A percentile compares a stretch with the other conserved stretches of the same genome.
Conservation (phyloP, 495 filamentous ascomycete genomes). For the Aspergillus wentii region DNA sequence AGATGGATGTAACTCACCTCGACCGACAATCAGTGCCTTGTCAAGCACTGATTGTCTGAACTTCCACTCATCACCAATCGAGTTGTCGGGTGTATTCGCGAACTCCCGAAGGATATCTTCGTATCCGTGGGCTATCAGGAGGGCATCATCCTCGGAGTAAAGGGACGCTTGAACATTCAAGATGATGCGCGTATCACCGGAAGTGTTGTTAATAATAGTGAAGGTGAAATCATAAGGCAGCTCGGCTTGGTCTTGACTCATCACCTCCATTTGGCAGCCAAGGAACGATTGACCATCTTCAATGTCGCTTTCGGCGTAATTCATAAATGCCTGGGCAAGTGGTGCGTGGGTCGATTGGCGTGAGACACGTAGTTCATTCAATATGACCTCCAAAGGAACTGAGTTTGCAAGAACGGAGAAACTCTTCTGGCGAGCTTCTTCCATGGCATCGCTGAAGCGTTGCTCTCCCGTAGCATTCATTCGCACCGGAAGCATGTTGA, state of each 20-base stretch:
- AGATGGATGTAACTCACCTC: neutral
- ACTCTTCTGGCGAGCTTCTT: neutral
- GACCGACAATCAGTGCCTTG: neutral
- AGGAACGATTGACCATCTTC: too few species aligned
- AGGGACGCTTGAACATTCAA: neutral
- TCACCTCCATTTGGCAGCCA: slow-evolving; percentile 13
- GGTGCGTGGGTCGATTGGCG: slow-evolving; percentile 17
- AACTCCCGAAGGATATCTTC: neutral
- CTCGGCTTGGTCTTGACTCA: slow-evolving; percentile 6
- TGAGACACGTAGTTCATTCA: slow-evolving; percentile 10
- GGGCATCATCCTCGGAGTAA: neutral
- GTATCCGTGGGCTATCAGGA: neutral
- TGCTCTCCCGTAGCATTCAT: neutral
- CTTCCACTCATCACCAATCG: neutral
- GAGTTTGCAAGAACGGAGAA: neutral
- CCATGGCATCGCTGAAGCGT: neutral
- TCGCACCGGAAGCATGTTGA: neutral
- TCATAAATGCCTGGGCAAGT: slow-evolving; percentile 28
- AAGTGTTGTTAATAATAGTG: slow-evolving; percentile 20
- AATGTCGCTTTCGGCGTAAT: slow-evolving; percentile 22
- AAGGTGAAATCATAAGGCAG: slow-evolving; percentile 20
- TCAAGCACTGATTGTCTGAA: neutral
- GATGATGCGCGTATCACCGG: neutral
- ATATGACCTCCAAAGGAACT: slow-evolving; percentile 8
- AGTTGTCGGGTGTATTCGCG: neutral